Base-by-base conservation (phyloP, 768 basidiomycete genomes). In the Podaxis rugospora region DNA sequence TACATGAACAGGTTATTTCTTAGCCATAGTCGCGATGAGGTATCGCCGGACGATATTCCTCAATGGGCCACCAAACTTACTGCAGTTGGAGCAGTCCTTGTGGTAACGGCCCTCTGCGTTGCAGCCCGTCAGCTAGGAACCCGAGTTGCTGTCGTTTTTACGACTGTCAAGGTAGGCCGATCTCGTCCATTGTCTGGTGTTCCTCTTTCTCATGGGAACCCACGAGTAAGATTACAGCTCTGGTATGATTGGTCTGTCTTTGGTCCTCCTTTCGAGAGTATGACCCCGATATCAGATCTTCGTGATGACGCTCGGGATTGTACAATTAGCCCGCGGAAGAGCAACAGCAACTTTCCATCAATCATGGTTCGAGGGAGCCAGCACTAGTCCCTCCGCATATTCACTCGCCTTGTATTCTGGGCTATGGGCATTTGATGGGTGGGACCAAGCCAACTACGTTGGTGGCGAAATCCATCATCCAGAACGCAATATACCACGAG, bases 351-450 rank as follows among this genome's bases (percentile, higher is more conserved):
- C 90, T 3, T 79, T 96, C 50, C 80, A 75, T 46, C 79, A 80
- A 50, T 79, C 87, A n/a, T 70, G 90, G 28, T 97, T 96, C 66
- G 74, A 79, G 11, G 86, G 82, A 6, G 89, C 92, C 16, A 90
- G 88, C 59, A 81, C 74, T 16, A 91, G 91, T 63, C 90, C 93
- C 0, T 90, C 92, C 1, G 79, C 86, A 2, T 98, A 93, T 75
- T 92, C 95, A 5, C 78, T 98, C n/a, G 96, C 95, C 0, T 77
- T 98, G 5, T 99, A 97, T 72, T 96, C 94, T 10, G 93, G 94
- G 2, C 76, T 98, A 3, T 98, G 91, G 93, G 95, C 95, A 1
- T 95, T 93, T 65, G 95, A 95, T 71, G 96, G 96, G 0, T 99
- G 95, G 95, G 95, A 95, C 68, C 90, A 92, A 73, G 88, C 84